Base-by-base conservation (phyloP, 805 yeast species). In the Komagataella pseudopastoris region DNA sequence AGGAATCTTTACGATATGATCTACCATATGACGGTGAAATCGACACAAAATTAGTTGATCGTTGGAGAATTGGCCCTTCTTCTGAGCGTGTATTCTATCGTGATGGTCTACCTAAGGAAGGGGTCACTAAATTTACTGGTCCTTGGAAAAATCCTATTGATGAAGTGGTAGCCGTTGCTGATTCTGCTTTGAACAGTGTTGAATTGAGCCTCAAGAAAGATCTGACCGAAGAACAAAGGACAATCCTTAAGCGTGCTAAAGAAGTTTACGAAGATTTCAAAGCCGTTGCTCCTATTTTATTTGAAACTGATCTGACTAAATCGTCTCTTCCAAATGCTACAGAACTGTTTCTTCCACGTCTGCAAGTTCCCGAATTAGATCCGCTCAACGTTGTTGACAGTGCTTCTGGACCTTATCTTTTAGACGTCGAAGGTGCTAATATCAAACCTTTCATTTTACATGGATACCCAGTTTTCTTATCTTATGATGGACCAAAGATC, bases 21-120 rank as follows among this genome's bases (percentile, higher is more conserved):
- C 16, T 20, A 16, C 63, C 78, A 18, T 87, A 84, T 58, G 81
- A 76, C 4, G 86, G 81, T 12, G 96, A 88, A 65, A 67, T 73
- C 16, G 69, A 78, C 49, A 67, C 72, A 6, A 68, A 65, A 43
- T 67, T 86, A 48, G 69, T 71, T 51, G 74, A 77, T 55, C 78
- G 96, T 69, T 90, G 95, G 95, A 76, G 83, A 62, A 80, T 91
- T 57, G 98, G 99, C 6, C 93, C 96, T n/a, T 77, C 87, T 22
- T 81, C 80, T 30, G 97, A 91, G 65, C 76, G 85, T 57, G 76
- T 80, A 12, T 86, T 81, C 63, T 83, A 89, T 77, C 85, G 84
- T 64, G 67, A 67, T 45, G 68, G 72, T 47, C 64, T 86, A 58
- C 70, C 75, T n/a, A 72, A 73, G 44, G 72, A 70, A 46, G 73